Percentiles rank a stretch among this genome's conserved stretches.
These are phyloP conservation scores for Colletotrichum tropicicola DNA, from an alignment of 2,329 filamentous ascomycete species.

Conservation along the genomic window DNA sequence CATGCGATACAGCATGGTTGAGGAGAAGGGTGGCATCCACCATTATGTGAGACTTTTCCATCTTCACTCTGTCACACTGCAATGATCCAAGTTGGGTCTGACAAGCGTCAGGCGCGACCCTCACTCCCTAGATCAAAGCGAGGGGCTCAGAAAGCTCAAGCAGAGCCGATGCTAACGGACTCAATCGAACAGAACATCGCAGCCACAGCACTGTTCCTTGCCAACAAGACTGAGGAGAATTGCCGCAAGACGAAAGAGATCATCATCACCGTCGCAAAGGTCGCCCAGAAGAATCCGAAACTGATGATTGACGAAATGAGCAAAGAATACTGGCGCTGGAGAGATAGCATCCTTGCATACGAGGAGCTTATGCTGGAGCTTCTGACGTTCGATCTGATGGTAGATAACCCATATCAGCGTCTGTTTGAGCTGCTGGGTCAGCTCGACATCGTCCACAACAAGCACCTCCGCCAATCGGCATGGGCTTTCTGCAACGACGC, in stretches of 20 bases:
- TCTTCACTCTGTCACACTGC: background rate
- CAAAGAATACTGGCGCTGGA: slow-evolving; percentile 98
- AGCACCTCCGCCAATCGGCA: slow-evolving; percentile 81
- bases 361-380: slow-evolving; percentile 93
- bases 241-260: slow-evolving; percentile 95
- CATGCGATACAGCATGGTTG: slow-evolving; percentile 86
- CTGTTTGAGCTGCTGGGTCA: slow-evolving; percentile 83
- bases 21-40: slow-evolving; percentile 80
- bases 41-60: slow-evolving; percentile 75
- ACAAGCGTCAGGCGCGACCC: slow-evolving; percentile 21
- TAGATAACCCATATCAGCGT: slow-evolving; percentile 87
- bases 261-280: slow-evolving; percentile 91
- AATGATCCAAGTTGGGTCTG: background rate
- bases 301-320: slow-evolving; percentile 94
- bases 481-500: slow-evolving; percentile 97
- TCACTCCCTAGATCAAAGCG: slow-evolving; percentile 26
- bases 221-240: slow-evolving; percentile 97
- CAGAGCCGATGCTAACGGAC: slow-evolving; percentile 19
- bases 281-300: slow-evolving; percentile 92
- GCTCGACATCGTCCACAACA: slow-evolving; percentile 80
- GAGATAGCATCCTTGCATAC: slow-evolving; percentile 90
- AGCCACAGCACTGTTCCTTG: slow-evolving; percentile 89
- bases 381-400: slow-evolving; percentile 91
- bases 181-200: slow-evolving; percentile 72
- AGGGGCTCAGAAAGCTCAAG: slow-evolving; percentile 15